phyloP scores from a whole-genome alignment of 257 asterid genomes.

The Solanum virginianum region DNA sequence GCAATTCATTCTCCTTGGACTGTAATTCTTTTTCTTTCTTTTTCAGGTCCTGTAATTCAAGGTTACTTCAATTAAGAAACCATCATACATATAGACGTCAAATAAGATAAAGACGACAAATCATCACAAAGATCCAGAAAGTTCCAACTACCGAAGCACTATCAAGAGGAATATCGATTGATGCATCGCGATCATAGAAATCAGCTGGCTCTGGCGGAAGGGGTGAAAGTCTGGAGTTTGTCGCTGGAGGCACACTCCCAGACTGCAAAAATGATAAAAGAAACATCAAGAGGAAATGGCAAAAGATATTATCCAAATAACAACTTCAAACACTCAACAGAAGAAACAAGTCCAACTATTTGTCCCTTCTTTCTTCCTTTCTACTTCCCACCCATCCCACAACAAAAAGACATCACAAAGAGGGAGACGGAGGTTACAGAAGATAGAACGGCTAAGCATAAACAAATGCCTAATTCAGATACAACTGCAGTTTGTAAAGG shows the following conservation, averaged over 20 bases:
- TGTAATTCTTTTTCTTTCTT: slow-evolving; percentile 84
- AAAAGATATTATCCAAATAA: background rate
- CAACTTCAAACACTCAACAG: background rate
- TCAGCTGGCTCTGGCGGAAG: slow-evolving; percentile 97
- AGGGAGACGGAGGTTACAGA: background rate
- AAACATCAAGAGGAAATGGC: background rate
- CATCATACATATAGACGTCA: background rate
- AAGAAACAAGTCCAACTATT: background rate
- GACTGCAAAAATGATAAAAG: slow-evolving; percentile 33
- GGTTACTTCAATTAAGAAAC: slow-evolving; percentile 3
- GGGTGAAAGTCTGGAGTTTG: slow-evolving; percentile 88
- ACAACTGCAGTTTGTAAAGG: background rate
- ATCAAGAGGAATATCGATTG: slow-evolving; percentile 86
- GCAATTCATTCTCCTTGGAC: slow-evolving; percentile 89
- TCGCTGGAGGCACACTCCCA: slow-evolving; percentile 66
- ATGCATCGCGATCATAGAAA: slow-evolving; percentile 72
- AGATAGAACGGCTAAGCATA: background rate
- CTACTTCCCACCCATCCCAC: background rate
- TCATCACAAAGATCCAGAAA: background rate
- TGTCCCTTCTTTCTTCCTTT: background rate
- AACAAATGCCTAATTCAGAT: background rate
- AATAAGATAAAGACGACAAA: background rate
- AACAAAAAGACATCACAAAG: background rate
- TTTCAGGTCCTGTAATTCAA: slow-evolving; percentile 56
- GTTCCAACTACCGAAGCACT: slow-evolving; percentile 42